Base-by-base conservation (phyloP, 2,329 filamentous ascomycete genomes). In the Epichloe hybrida region DNA sequence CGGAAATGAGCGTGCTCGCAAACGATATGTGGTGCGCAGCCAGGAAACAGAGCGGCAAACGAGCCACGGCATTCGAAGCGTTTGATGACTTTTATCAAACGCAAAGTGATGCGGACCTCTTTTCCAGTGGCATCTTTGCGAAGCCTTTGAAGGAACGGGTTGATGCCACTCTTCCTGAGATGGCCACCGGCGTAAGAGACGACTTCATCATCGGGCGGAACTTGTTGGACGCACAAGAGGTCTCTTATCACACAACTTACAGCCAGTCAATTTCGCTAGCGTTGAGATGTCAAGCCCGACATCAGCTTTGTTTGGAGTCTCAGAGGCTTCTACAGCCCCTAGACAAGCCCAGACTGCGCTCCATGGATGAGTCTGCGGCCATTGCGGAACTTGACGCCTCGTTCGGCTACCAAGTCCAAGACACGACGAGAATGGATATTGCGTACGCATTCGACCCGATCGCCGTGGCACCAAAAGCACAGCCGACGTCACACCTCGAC, bases 101-200 rank as follows among this genome's bases (percentile, higher is more conserved):
- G 1, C 70, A 86, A 65, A 89, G 87, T 61, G 74, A 75, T 39
- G 75, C 80, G 20, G 86, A 93, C 63, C 52, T 83, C 2, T 78
- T 73, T 59, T 77, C 77, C 21, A 64, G 67, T 15, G 66, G 71
- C 23, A 69, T 70, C 5, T 72, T 77, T 46, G 72, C 71, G 4
- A 64, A 57, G 3, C 65, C 61, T 13, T 62, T 71, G 43, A 65
- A 74, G 69, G 75, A 74, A 57, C 56, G 57, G 13, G 63, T 87
- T 23, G 87, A 94, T 59, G 64, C 80, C 4, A 81, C 82, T 1
- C 65, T 79, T 23, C 84, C 86, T 1, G 68, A 72, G 1, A 69
- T 86, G 2, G 60, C 71, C 2, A 53, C 56, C 37, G 73, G 72
- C 54, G 59, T 62, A 4, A 69, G 64, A 36, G 75, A 80, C 7